Conservation (phyloP, 1,139 yeast genomes). For the Pichia sp. region DNA sequence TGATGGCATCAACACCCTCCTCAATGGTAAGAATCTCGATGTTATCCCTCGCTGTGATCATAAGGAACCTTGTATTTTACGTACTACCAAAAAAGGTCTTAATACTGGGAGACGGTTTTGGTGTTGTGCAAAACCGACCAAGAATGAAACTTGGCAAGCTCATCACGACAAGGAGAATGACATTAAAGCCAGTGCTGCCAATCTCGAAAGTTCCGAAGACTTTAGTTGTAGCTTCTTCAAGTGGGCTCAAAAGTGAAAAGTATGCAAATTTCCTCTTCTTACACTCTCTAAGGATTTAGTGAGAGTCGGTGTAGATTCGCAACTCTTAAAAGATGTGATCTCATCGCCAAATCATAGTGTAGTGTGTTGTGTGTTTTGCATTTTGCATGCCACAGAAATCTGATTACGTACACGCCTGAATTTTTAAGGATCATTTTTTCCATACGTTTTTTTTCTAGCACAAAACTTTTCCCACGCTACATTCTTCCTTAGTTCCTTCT, state of each 20-base stretch:
- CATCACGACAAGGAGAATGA: background rate
- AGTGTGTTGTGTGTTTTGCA: no score
- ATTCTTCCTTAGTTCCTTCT: background rate
- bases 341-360: no score
- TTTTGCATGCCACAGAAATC: no score
- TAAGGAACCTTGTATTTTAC: conserved; percentile 39
- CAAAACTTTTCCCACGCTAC: background rate
- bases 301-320: no score
- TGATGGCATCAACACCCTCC: conserved; percentile 7
- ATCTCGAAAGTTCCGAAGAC: background rate
- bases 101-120: conserved; percentile 50
- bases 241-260: conserved; percentile 28
- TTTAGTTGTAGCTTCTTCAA: conserved; percentile 30
- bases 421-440: no score
- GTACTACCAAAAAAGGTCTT: conserved; percentile 41
- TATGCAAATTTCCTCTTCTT: no score
- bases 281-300: no score
- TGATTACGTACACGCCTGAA: no score
- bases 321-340: no score
- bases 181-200: background rate
- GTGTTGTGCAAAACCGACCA: conserved; percentile 40
- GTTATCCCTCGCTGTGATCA: conserved; percentile 43
- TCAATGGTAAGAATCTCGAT: conserved; percentile 11
- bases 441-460: background rate
- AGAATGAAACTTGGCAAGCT: conserved; percentile 18